phyloP scores from a whole-genome alignment of 805 yeast species.

The Candida anglica region DNA sequence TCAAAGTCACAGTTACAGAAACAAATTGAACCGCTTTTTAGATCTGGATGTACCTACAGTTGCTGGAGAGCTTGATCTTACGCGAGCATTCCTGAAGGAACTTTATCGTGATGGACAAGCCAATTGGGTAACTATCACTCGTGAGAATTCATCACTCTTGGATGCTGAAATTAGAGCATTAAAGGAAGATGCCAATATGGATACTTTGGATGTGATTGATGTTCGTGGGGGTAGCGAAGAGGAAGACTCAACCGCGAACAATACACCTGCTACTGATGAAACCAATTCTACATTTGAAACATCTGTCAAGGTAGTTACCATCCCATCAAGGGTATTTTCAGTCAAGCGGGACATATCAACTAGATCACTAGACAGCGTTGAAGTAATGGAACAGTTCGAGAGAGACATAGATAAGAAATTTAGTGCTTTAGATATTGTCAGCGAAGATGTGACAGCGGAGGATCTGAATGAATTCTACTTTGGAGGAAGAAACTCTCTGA shows the following conservation, averaged over 20 bases:
- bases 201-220: conserved; percentile 7
- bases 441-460: neutral
- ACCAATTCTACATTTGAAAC: no score
- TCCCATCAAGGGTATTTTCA: no score
- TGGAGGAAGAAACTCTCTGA: no score
- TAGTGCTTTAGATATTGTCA: conserved; percentile 1
- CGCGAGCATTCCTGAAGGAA: conserved; percentile 3
- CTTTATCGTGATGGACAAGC: conserved; percentile 16
- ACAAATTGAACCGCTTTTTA: conserved; percentile 1
- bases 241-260: no score
- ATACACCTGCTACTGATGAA: no score
- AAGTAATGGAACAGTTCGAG: conserved; percentile 23
- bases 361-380: conserved; percentile 23
- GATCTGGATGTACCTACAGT: no score
- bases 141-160: conserved; percentile 21
- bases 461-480: conserved; percentile 3
- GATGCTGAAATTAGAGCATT: conserved; percentile 18
- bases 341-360: conserved; percentile 19
- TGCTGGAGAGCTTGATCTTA: no score
- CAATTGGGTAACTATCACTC: conserved; percentile 21
- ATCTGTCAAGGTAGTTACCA: no score
- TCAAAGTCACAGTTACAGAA: conserved; percentile 4
- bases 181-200: conserved; percentile 14
- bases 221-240: neutral
- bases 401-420: conserved; percentile 19